These are phyloP conservation scores for Blepharisma stoltei DNA, from an alignment of 73 alveolate species.

Conservation along the genomic window DNA sequence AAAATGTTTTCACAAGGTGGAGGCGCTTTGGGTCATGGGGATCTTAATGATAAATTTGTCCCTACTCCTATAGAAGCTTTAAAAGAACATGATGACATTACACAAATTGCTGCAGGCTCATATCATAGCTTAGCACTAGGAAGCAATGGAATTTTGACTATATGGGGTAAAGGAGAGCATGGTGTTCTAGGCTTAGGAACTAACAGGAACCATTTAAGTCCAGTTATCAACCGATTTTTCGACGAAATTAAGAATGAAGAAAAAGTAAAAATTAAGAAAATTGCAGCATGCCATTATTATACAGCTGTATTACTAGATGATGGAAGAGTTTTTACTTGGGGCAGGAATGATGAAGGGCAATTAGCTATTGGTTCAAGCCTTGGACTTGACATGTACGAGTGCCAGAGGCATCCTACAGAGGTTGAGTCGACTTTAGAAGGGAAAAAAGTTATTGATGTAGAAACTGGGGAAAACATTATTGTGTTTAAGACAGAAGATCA, in stretches of 20 bases:
- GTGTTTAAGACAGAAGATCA: slow-evolving; percentile 54
- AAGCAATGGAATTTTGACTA: slow-evolving; percentile 37
- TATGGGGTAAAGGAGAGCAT: slow-evolving; percentile 68
- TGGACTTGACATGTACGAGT: slow-evolving; percentile 50
- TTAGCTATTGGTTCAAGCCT: slow-evolving; percentile 57
- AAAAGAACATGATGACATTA: slow-evolving; percentile 39
- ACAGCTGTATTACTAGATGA: slow-evolving; percentile 55
- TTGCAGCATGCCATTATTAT: slow-evolving; percentile 58
- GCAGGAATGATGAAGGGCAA: slow-evolving; percentile 63
- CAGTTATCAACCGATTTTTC: slow-evolving; percentile 31
- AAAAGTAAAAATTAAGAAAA: slow-evolving; percentile 31
- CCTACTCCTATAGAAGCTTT: slow-evolving; percentile 78
- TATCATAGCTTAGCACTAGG: slow-evolving; percentile 50
- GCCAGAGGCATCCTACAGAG: slow-evolving; percentile 42
- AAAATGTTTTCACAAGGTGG: slow-evolving; percentile 72
- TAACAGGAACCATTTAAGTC: slow-evolving; percentile 40
- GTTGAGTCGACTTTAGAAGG: slow-evolving; percentile 23
- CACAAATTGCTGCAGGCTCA: slow-evolving; percentile 49
- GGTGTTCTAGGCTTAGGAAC: slow-evolving; percentile 70
- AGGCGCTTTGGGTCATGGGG: slow-evolving; percentile 93
- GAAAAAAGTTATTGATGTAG: slow-evolving; percentile 43
- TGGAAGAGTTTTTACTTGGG: slow-evolving; percentile 57
- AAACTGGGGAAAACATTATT: slow-evolving; percentile 58
- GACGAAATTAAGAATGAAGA: slow-evolving; percentile 28
- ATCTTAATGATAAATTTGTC: slow-evolving; percentile 62